A percentile compares a stretch with the other conserved stretches of the same genome.
Conservation (phyloP, 2,329 filamentous ascomycete species). For the Thelonectria blattea region DNA sequence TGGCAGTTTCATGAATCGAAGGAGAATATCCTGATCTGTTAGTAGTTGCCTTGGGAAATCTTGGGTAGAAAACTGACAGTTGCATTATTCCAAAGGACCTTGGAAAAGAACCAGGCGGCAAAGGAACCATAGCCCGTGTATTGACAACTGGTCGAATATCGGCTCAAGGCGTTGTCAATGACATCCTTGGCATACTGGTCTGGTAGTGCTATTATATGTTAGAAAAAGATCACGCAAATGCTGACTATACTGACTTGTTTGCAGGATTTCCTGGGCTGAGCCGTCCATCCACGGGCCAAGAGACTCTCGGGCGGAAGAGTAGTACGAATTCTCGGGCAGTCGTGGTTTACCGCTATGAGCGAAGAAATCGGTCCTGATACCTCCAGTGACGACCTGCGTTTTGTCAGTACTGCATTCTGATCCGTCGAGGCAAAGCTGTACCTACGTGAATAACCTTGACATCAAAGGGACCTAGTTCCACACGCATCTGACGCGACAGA, state of each 20-base stretch:
- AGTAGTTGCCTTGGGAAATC: not conserved
- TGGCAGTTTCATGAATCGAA: constrained; percentile 21
- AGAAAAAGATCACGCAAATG: not conserved
- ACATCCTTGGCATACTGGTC: constrained; percentile 29
- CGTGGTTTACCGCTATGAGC: constrained; percentile 49
- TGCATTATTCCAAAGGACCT: constrained; percentile 25
- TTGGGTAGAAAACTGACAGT: constrained; percentile 4
- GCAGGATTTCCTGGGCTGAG: constrained; percentile 12
- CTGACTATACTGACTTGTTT: constrained; percentile 17
- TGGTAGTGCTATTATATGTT: constrained; percentile 23
- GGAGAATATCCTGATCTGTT: constrained; percentile 21
- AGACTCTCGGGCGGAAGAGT: constrained; percentile 24
- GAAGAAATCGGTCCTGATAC: constrained; percentile 42
- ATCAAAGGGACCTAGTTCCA: constrained; percentile 47
- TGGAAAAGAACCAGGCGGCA: constrained; percentile 26
- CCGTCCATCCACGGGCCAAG: constrained; percentile 27
- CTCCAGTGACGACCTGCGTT: constrained; percentile 38
- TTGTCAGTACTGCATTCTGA: not conserved
- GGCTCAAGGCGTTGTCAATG: constrained; percentile 26
- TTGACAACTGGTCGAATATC: constrained; percentile 10
- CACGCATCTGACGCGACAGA: constrained; percentile 47
- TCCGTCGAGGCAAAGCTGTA: not conserved
- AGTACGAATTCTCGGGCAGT: constrained; percentile 41
- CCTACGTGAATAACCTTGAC: constrained; percentile 42
- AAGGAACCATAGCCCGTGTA: constrained; percentile 25